Base-by-base conservation (phyloP, 192 early-diverging fungal genomes). In the Coemansia sp. region DNA sequence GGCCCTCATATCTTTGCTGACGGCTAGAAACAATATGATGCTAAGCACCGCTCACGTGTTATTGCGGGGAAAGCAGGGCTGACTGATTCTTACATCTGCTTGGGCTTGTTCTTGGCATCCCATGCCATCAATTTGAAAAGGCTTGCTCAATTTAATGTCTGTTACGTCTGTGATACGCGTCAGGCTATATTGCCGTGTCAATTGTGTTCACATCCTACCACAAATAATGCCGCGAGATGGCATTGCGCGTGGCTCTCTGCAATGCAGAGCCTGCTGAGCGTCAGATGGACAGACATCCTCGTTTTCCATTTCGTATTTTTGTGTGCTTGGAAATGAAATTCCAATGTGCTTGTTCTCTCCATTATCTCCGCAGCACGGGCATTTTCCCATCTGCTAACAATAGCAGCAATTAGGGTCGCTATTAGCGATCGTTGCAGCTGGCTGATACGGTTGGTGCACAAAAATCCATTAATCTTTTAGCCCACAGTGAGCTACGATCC, bases 181-280 rank as follows among this genome's bases (percentile, higher is more conserved):
- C 32, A 35, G 32, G 32, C 32, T 35, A 35, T 35, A 35, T 8
- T 35, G 32, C 32, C 32, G 32, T 35, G 32, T 35, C 32, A 35
- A 35, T 35, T 35, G 32, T 35, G 32, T 35, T 35, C 6, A 35
- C 5, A 35, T 2, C 32, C 32, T 35, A 35, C 8, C 1, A 6
- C 32, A 35, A 35, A 35, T 35, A 35, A 35, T 35, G 32, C 32
- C 32, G 32, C 32, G 32, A 35, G 32, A 35, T 35, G 32, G 6
- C 32, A 6, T 35, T 35, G 32, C 32, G 32, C 32, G 32, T 35
- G 32, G 32, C 32, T 35, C 45, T n/a, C 47, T 62, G 45, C 41
- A 35, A 50, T 50, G 47, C 24, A 50, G 22, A 29, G 21, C 35
- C 60, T 37, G 25, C 60, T 62, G 60, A 62, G 60, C 48, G 47